phyloP scores from a whole-genome alignment of 768 basidiomycete species.

The Naganishia vaughanmartiniae region DNA sequence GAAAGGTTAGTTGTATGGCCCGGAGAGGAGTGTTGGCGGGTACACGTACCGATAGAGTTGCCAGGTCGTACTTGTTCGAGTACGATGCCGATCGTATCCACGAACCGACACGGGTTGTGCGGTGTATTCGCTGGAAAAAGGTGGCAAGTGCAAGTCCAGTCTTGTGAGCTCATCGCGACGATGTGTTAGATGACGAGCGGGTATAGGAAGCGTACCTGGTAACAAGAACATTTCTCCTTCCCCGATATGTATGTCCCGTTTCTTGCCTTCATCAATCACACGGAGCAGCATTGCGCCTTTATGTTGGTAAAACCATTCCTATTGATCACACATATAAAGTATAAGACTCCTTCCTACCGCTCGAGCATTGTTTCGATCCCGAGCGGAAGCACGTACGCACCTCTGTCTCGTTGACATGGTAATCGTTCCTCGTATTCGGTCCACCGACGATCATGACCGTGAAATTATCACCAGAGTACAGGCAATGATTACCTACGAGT shows the following conservation, averaged over 20 bases:
- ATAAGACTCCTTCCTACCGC: not conserved
- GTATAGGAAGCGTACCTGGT: constrained; percentile 64
- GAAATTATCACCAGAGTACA: constrained; percentile 71
- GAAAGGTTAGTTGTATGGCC: not conserved
- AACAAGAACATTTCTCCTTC: constrained; percentile 97
- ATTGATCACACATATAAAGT: constrained; percentile 52
- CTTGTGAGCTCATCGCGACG: not conserved
- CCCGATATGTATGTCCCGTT: constrained; percentile 75
- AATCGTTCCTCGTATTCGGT: constrained; percentile 89
- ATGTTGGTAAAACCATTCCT: constrained; percentile 96
- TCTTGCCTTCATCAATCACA: constrained; percentile 60
- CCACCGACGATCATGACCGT: constrained; percentile 96
- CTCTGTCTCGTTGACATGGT: constrained; percentile 94
- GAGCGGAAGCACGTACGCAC: constrained; percentile 40
- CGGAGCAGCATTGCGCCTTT: constrained; percentile 89
- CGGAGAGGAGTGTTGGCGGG: not conserved
- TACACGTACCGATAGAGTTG: constrained; percentile 65
- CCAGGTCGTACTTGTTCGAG: constrained; percentile 79
- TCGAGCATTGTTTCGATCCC: not conserved
- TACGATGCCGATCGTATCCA: constrained; percentile 86
- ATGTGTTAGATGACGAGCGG: no score
- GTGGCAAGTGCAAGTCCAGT: not conserved
- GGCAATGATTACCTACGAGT: constrained; percentile 46
- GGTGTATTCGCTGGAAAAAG: constrained; percentile 75
- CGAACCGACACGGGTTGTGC: constrained; percentile 89